Conservation (phyloP, 2,329 filamentous ascomycete species). For the Aspergillus pseudoviridinutans region DNA sequence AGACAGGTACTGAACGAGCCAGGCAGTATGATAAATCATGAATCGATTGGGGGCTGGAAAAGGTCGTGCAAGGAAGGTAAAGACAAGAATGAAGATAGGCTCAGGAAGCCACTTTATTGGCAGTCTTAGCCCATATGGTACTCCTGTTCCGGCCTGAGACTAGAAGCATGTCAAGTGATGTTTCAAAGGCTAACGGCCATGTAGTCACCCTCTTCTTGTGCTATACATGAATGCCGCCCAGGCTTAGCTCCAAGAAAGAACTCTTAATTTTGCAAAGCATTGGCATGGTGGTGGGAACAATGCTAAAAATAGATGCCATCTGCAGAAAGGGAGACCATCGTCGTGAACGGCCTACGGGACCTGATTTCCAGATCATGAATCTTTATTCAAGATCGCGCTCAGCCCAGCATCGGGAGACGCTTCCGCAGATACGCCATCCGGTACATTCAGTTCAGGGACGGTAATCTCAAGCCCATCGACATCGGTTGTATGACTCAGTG, state of each 20-base stretch:
- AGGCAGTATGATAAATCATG: neutral
- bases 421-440: neutral
- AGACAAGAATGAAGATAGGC: neutral
- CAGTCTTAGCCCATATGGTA: neutral
- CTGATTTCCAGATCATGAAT: neutral
- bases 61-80: neutral
- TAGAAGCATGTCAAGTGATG: neutral
- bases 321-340: neutral
- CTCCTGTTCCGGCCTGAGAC: neutral
- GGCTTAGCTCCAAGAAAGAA: neutral
- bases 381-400: neutral
- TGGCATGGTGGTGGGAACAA: neutral
- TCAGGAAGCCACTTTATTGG: neutral
- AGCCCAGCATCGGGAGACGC: neutral
- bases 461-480: neutral
- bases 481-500: neutral
- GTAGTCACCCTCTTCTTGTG: neutral
- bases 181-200: neutral
- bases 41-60: neutral
- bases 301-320: neutral
- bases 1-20: neutral
- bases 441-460: neutral
- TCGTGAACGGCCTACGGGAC: neutral
- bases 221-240: neutral
- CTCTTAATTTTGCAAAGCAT: neutral